Evolutionary conservation across 2,329 filamentous ascomycete genomes (phyloP).

Genomic region (Aspergillus aculeatinus): DNA sequence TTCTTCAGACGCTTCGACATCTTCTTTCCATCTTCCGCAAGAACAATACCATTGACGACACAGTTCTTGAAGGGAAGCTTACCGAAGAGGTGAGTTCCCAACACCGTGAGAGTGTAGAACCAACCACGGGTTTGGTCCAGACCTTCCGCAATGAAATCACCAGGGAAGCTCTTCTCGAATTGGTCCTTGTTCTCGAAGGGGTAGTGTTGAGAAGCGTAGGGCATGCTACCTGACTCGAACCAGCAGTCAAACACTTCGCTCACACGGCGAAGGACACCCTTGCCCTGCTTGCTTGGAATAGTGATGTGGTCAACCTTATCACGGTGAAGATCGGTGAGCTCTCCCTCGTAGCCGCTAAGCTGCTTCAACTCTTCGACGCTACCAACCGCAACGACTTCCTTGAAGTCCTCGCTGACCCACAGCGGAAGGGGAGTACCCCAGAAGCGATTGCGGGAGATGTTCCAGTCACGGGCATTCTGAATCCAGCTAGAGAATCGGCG

Average conservation of each 20-base stretch:
- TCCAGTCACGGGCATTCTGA: constrained; percentile 87
- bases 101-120: constrained; percentile 90
- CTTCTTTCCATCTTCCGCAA: constrained; percentile 95
- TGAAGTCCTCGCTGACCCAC: constrained; percentile 86
- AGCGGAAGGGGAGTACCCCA: constrained; percentile 93
- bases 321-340: constrained; percentile 82
- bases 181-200: constrained; percentile 85
- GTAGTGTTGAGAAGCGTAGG: constrained; percentile 86
- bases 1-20: constrained; percentile 98
- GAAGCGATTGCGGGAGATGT: constrained; percentile 88
- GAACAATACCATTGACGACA: constrained; percentile 92
- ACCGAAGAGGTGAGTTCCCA: constrained; percentile 85
- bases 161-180: constrained; percentile 79
- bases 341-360: constrained; percentile 80
- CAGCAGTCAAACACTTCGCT: constrained; percentile 95
- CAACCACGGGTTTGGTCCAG: constrained; percentile 92
- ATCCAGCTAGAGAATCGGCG: constrained; percentile 92
- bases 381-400: constrained; percentile 82
- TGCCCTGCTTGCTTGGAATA: constrained; percentile 85
- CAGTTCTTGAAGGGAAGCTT: constrained; percentile 89
- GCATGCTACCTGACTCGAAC: constrained; percentile 97
- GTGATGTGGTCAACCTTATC: constrained; percentile 94
- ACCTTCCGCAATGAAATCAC: constrained; percentile 92
- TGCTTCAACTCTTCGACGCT: constrained; percentile 81
- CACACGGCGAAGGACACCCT: constrained; percentile 75